Evolutionary conservation across 2,329 filamentous ascomycete species (phyloP), one percentile per base, ranked within the genome.

Genomic region (Sclerotiophoma versabilis): DNA sequence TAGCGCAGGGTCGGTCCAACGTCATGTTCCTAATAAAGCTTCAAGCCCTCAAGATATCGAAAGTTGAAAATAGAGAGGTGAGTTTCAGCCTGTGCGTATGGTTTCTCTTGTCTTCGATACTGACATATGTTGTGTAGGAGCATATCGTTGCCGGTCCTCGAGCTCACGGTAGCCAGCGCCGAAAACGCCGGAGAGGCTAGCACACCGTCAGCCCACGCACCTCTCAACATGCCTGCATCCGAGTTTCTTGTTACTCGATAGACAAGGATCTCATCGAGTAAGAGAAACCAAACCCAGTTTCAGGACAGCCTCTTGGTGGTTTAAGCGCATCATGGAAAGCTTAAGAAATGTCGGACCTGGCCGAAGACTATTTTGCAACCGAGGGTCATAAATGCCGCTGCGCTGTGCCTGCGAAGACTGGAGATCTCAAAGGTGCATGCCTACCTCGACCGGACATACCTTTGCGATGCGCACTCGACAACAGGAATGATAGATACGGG

Each of bases 221-320:
- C 26, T 65, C 58, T 62, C 56, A 64, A 64, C 60, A 62, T 59
- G 56, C 45, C 51, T 54, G 45, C 39, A 27, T 26, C 51, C 34
- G 34, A 19, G 27, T 49, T 49, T 58, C 44, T 23, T 20, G 68
- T 73, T 73, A 73, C 70, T 73, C 70, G 67, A 73, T 71, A 51
- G 44, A 61, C 62, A 59, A 37, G 7, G 43, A 53, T 65, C 34
- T 43, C 39, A 72, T 74, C 69, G 69, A 73, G 68, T 72, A 65
- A 73, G 54, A 57, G 58, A 68, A 69, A 66, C 56, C 42, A 52
- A n/a, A 39, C 34, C 33, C 33, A 54, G 45, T 11, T 34, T 41
- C 45, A 29, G 20, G 22, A 53, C 47, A 44, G 59, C 54, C 50
- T 45, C 54, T 53, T 56, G 43, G 38, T 38, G 38, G 33, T 42